Base-by-base conservation (phyloP, 768 basidiomycete species). In the Leccinum fibrillosum region DNA sequence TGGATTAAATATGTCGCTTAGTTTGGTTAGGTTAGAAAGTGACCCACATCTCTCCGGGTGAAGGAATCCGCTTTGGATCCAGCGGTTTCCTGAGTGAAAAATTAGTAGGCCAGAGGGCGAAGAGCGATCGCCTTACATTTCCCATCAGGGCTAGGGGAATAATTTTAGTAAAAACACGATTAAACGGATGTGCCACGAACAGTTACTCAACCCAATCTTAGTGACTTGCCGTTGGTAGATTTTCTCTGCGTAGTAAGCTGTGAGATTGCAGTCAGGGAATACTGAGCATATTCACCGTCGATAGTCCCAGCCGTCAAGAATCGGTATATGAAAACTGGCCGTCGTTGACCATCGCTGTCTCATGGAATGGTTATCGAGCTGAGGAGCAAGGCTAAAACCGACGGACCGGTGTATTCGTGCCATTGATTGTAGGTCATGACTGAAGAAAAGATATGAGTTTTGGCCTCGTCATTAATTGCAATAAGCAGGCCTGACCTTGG, bases 401-500 rank as follows among this genome's bases (percentile, higher is more conserved):
- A 63, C 76, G 49, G 59, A 92, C 93, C 93, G 83, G 73, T 96
- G 92, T 69, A 95, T 96, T 51, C 96, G 85, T 53, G 94, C 96
- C 96, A 98, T 98, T 2, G 97, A 89, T 73, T 99, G 97, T 17
- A 94, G 72, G 74, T 99, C 97, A 65, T 90, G 90, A 65, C 90
- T 92, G 55, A 21, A 34, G 49, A 26, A 0, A 34, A 30, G 28
- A 55, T 30, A 57, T 54, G n/a, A 34, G 12, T 13, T 13, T 32
- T 32, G 11, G 4, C 32, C 32, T 34, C 32, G 32, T 34, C 32
- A 12, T 34, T 32, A 12, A 32, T 32, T 34, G 12, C 5, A 34
- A 34, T 13, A 2, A 30, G 26, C 0, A 35, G 25, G 9, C 17
- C 4, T 52, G 52, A 86, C 88, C 90, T 92, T 35, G 94, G 94